These are phyloP conservation scores for Trichophyton equinum DNA, from an alignment of 2,329 filamentous ascomycete genomes.

Conservation along the genomic window DNA sequence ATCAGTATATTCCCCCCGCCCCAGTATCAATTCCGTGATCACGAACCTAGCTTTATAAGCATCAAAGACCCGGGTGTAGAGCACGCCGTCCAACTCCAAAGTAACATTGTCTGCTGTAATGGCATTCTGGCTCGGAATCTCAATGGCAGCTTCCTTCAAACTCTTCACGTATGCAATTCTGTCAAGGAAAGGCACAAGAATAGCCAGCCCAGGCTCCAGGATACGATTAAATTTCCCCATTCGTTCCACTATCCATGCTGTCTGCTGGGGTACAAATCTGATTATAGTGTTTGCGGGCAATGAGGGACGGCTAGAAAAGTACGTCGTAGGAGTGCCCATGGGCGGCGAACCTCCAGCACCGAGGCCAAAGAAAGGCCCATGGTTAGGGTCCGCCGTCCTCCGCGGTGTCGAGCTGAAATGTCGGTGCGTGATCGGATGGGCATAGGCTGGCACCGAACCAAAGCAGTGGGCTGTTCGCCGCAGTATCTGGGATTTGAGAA, in stretches of 20 bases:
- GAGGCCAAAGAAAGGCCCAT: not conserved
- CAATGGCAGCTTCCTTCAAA: conserved; percentile 87
- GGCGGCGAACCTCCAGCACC: not conserved
- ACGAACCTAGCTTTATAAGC: conserved; percentile 88
- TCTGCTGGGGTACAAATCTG: conserved; percentile 98
- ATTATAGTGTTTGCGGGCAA: conserved; percentile 89
- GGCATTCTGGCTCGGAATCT: conserved; percentile 94
- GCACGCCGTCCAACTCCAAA: conserved; percentile 83
- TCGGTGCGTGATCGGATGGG: not conserved
- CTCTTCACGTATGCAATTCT: conserved; percentile 97
- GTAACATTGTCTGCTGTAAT: conserved; percentile 99
- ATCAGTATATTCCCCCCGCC: not conserved
- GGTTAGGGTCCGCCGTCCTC: not conserved
- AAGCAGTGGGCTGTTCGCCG: conserved; percentile 20
- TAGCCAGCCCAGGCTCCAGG: conserved; percentile 76
- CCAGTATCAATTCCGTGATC: not conserved
- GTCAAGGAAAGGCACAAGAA: conserved; percentile 82
- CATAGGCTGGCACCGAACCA: conserved; percentile 14
- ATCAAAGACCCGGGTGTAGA: conserved; percentile 94
- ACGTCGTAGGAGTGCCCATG: conserved; percentile 41
- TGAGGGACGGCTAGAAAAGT: conserved; percentile 54
- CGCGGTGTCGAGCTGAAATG: conserved; percentile 22
- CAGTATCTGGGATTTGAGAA: not conserved
- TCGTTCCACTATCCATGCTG: conserved; percentile 97
- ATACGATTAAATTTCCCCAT: conserved; percentile 98